A percentile compares a stretch with the other conserved stretches of the same genome.
These are phyloP conservation scores for Rhodomyrtus psidioides DNA, from an alignment of 441 rosid genomes.

Conservation along the genomic window DNA sequence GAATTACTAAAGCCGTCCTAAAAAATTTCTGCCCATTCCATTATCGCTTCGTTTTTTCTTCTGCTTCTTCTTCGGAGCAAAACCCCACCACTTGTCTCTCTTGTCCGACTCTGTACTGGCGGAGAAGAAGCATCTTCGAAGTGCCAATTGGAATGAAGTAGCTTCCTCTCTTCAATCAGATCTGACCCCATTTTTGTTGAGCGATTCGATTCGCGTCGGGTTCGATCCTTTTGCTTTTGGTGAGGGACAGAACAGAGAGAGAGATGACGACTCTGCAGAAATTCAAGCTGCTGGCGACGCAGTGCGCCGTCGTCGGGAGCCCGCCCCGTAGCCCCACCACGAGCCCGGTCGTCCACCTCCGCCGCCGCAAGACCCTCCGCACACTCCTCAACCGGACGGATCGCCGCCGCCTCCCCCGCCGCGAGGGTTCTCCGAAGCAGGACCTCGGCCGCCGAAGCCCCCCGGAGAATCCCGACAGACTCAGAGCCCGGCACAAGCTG, in stretches of 20 bases:
- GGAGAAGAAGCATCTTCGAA: not conserved
- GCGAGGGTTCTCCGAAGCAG: conserved; percentile 2
- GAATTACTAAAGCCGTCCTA: not conserved
- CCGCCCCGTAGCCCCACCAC: conserved; percentile 60
- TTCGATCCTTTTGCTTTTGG: not conserved
- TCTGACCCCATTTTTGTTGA: not conserved
- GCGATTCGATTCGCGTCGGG: not conserved
- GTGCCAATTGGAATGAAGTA: not conserved
- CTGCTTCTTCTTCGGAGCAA: not conserved
- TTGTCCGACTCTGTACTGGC: not conserved
- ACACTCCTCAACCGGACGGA: conserved; percentile 54
- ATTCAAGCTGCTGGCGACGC: conserved; percentile 63
- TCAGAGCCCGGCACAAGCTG: conserved; percentile 34
- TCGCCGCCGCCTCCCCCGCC: conserved; percentile 30
- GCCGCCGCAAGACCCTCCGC: conserved; percentile 79
- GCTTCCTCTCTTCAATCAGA: not conserved
- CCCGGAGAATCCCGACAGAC: conserved; percentile 9
- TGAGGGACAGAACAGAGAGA: not conserved
- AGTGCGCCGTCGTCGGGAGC: conserved; percentile 47
- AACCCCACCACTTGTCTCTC: not conserved
- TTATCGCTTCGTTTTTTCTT: not conserved
- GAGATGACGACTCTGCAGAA: conserved; percentile 66
- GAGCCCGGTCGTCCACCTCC: conserved; percentile 70
- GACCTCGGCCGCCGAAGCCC: conserved; percentile 3
- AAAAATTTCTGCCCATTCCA: not conserved